Evolutionary conservation across 495 filamentous ascomycete species (phyloP).

Genomic region (Podospora anserina): DNA sequence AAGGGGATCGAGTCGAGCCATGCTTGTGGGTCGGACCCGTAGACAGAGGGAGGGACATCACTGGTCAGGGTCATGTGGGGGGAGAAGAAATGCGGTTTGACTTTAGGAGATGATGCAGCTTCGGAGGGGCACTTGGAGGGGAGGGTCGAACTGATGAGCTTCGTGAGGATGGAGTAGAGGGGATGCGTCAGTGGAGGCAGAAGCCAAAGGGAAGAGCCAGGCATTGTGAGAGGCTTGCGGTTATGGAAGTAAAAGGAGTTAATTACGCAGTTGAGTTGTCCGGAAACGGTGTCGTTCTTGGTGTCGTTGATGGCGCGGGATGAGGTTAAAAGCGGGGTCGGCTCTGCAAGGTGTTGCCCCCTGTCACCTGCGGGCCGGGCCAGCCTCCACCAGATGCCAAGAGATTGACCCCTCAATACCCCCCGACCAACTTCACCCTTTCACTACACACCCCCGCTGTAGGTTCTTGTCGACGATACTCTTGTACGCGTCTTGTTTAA

Average conservation of each 20-base stretch:
- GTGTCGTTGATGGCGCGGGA: background rate
- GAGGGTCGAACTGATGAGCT: slow-evolving; percentile 27
- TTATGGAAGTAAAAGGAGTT: background rate
- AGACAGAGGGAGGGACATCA: slow-evolving; percentile 20
- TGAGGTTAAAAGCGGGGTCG: background rate
- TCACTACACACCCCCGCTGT: background rate
- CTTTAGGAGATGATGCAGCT: slow-evolving; percentile 10
- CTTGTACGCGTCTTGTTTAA: no score
- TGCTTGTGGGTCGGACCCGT: slow-evolving; percentile 23
- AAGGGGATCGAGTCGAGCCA: slow-evolving; percentile 29
- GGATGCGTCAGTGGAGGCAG: slow-evolving; percentile 28
- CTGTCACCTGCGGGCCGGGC: background rate
- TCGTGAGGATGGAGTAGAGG: slow-evolving; percentile 21
- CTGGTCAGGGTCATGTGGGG: slow-evolving; percentile 36
- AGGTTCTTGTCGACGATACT: background rate
- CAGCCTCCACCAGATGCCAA: background rate
- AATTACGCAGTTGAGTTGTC: background rate
- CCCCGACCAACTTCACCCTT: no score
- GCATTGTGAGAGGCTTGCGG: slow-evolving; percentile 18
- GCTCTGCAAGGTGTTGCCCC: background rate
- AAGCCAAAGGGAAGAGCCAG: slow-evolving; percentile 35
- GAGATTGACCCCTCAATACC: background rate
- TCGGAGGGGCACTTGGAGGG: slow-evolving; percentile 27
- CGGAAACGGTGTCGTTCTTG: background rate
- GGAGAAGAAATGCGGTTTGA: slow-evolving; percentile 27